phyloP scores from a whole-genome alignment of 129 eudicot genomes.

The Cynara cardunculus region DNA sequence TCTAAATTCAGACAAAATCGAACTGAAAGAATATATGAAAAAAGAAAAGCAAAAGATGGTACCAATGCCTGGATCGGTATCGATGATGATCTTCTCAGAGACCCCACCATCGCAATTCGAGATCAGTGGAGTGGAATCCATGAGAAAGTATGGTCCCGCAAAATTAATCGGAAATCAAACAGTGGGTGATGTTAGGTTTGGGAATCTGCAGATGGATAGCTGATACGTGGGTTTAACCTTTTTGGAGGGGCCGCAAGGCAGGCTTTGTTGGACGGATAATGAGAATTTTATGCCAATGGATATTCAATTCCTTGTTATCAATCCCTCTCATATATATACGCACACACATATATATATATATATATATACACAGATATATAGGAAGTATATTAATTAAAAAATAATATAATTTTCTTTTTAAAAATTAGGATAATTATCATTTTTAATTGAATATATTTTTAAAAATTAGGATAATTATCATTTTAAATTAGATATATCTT shows the following conservation, averaged over 20 bases:
- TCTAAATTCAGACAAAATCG: background rate
- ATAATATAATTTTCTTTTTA: too few relatives aligned
- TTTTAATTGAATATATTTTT: too few relatives aligned
- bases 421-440: too few relatives aligned
- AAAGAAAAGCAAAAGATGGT: background rate
- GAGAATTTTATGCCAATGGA: background rate
- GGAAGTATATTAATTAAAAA: too few relatives aligned
- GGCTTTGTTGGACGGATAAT: background rate
- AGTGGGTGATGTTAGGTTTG: background rate
- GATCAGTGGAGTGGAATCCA: conserved; percentile 16
- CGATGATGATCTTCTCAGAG: conserved; percentile 27
- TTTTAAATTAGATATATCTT: too few relatives aligned
- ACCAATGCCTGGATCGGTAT: conserved; percentile 35
- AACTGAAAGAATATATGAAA: background rate
- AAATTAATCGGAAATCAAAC: background rate
- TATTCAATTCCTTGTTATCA: background rate
- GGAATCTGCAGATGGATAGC: background rate
- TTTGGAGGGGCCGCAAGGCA: background rate
- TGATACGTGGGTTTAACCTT: background rate
- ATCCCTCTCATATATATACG: background rate
- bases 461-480: too few relatives aligned
- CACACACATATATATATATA: too few relatives aligned
- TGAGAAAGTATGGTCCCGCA: background rate
- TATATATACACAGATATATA: too few relatives aligned
- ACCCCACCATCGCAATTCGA: conserved; percentile 20